A percentile compares a stretch with the other conserved stretches of the same genome.
Evolutionary conservation across 2,329 filamentous ascomycete genomes (phyloP).

Genomic region (Dothidotthia symphoricarpi): DNA sequence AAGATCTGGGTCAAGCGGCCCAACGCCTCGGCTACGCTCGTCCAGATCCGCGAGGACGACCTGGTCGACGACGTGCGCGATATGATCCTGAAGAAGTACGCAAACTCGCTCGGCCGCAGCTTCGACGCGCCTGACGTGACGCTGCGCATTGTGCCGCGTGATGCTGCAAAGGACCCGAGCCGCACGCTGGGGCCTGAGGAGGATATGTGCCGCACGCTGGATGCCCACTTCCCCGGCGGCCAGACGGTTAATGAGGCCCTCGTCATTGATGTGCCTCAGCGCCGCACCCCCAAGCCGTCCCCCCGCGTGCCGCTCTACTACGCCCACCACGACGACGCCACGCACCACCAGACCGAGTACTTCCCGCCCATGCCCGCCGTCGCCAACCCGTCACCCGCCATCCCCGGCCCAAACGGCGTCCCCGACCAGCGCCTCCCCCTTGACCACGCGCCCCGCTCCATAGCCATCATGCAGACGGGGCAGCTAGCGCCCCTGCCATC

Average conservation of each 20-base stretch:
- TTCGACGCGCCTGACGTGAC: constrained; percentile 90
- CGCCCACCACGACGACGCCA: constrained; percentile 60
- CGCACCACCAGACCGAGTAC: constrained; percentile 74
- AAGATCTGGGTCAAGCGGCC: constrained; percentile 96
- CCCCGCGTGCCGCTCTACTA: constrained; percentile 59
- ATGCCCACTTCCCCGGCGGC: constrained; percentile 80
- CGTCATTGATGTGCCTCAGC: constrained; percentile 78
- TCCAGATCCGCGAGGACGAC: constrained; percentile 82
- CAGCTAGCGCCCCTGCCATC: constrained; percentile 80
- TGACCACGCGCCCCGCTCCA: constrained; percentile 55
- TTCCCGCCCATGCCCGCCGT: constrained; percentile 66
- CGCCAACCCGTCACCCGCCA: constrained; percentile 42
- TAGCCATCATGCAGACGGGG: constrained; percentile 76
- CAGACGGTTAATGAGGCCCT: constrained; percentile 87
- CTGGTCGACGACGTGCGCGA: constrained; percentile 94
- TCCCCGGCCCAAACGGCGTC: constrained; percentile 34
- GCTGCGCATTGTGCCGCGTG: constrained; percentile 72
- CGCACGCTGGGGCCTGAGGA: constrained; percentile 82
- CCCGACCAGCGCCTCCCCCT: constrained; percentile 40
- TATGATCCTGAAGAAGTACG: constrained; percentile 87
- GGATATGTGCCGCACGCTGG: constrained; percentile 71
- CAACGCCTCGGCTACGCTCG: constrained; percentile 79
- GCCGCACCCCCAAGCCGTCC: constrained; percentile 76
- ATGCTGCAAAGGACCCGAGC: constrained; percentile 55
- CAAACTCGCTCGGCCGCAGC: constrained; percentile 81